Evolutionary conservation across 306 rosid genomes (phyloP).

Genomic region (Lathyrus oleraceus): DNA sequence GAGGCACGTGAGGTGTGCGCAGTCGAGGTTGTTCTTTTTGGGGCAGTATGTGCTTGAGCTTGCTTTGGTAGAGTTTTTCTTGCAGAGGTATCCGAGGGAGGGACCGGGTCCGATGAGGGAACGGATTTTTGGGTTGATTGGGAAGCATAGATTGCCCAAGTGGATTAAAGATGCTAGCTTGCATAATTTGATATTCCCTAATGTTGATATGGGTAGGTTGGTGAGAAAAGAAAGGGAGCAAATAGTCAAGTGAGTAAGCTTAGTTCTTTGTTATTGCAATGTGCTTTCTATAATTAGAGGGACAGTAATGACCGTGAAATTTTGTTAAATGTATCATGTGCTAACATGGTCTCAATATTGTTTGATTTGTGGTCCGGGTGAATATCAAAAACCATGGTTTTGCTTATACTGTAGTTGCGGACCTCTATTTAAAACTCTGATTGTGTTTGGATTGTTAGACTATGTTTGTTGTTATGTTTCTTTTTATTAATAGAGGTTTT

Average conservation of each 20-base stretch:
- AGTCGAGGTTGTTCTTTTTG: slow-evolving; percentile 75
- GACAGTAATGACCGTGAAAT: neutral
- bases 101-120: slow-evolving; percentile 89
- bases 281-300: neutral
- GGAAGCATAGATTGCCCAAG: slow-evolving; percentile 68
- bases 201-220: slow-evolving; percentile 67
- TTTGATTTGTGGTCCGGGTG: neutral
- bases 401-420: neutral
- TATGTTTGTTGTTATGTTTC: neutral
- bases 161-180: slow-evolving; percentile 88
- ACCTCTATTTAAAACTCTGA: neutral
- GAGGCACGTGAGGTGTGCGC: slow-evolving; percentile 72
- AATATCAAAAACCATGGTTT: neutral
- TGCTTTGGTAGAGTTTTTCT: slow-evolving; percentile 66
- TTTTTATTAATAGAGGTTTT: neutral
- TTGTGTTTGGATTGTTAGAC: neutral
- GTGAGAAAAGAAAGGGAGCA: slow-evolving; percentile 79
- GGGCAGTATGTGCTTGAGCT: slow-evolving; percentile 87
- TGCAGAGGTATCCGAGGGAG: slow-evolving; percentile 93
- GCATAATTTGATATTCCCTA: slow-evolving; percentile 78
- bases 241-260: slow-evolving; percentile 66
- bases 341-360: neutral
- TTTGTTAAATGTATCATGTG: neutral
- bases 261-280: neutral
- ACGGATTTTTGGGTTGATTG: slow-evolving; percentile 75